phyloP scores from a whole-genome alignment of 305 asterid species.

The Ilex paraguariensis region DNA sequence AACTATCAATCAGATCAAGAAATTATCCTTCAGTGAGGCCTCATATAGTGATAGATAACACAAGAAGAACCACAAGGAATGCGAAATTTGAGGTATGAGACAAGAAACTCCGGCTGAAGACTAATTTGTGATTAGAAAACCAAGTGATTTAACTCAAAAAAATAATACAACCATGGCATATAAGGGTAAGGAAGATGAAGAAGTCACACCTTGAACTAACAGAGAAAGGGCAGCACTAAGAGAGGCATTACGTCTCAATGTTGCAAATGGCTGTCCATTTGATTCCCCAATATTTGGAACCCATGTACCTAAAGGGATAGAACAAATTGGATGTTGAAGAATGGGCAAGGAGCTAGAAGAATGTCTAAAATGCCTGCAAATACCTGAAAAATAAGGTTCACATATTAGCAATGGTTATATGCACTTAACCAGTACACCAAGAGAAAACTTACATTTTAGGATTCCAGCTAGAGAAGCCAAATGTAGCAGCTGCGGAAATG shows the following conservation, averaged over 20 bases:
- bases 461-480: slow-evolving; percentile 61
- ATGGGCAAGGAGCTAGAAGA: slow-evolving; percentile 67
- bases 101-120: too few relatives aligned
- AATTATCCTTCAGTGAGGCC: too few relatives aligned
- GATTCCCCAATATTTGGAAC: slow-evolving; percentile 68
- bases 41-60: too few relatives aligned
- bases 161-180: slow-evolving; percentile 4
- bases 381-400: slow-evolving; percentile 33
- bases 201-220: slow-evolving; percentile 57
- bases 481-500: slow-evolving; percentile 63
- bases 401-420: slow-evolving; percentile 14
- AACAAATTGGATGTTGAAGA: slow-evolving; percentile 64
- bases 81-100: too few relatives aligned
- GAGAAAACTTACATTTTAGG: slow-evolving; percentile 48
- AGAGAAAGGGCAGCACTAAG: slow-evolving; percentile 58
- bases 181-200: slow-evolving; percentile 12
- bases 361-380: slow-evolving; percentile 69
- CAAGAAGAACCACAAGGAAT: too few relatives aligned
- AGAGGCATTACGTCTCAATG: slow-evolving; percentile 57
- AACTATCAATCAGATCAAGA: too few relatives aligned
- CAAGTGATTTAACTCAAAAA: too few relatives aligned
- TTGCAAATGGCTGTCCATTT: slow-evolving; percentile 52
- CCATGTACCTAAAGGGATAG: slow-evolving; percentile 69
- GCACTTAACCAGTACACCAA: slow-evolving; percentile 1
- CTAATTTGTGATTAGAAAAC: too few relatives aligned